Base-by-base conservation (phyloP, 345 rosid species). In the Gossypium thurberi region DNA sequence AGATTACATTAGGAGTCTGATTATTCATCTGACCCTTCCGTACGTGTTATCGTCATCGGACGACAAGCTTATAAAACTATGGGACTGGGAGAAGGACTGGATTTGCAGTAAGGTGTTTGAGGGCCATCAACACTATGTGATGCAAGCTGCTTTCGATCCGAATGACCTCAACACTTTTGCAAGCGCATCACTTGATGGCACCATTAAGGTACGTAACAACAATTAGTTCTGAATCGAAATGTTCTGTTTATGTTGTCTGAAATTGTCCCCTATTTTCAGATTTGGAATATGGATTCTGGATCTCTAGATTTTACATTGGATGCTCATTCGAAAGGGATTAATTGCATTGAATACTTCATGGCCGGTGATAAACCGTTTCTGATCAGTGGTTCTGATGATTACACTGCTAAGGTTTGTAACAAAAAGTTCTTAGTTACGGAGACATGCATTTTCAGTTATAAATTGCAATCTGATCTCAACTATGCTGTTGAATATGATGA, bases 71-170 rank as follows among this genome's bases (percentile, higher is more conserved):
- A 88, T 90, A 76, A 91, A 91, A 76, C 90, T 90, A 70, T 91
- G 97, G 97, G 93, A 91, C 61, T 90, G 96, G 97, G 96, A 87
- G 75, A 91, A 90, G 72, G 93, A 85, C 48, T 91, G 95, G 95
- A 72, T 76, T 33, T 91, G 97, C 69, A 78, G 83, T 60, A 89
- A 82, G 77, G 85, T 90, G 52, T 92, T 92, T 59, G 93, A 87
- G 76, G 97, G 97, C 1, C 97, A 92, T 73, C 85, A 88, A n/a
- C 96, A 92, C 81, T 92, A 92, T 82, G 97, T 91, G 53, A 91
- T 91, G 95, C 93, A 91, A 81, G 93, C 88, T 43, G 87, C 95
- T 42, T 87, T 91, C 82, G 88, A 91, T 70, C 97, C 93, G 0
- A 88, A 89, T 78, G 93, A 90, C 77, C 85, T 88, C 56, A 87